These are phyloP conservation scores for Hyaloperonospora arabidopsidis DNA, from an alignment of 352 stramenopile genomes.

Conservation along the genomic window DNA sequence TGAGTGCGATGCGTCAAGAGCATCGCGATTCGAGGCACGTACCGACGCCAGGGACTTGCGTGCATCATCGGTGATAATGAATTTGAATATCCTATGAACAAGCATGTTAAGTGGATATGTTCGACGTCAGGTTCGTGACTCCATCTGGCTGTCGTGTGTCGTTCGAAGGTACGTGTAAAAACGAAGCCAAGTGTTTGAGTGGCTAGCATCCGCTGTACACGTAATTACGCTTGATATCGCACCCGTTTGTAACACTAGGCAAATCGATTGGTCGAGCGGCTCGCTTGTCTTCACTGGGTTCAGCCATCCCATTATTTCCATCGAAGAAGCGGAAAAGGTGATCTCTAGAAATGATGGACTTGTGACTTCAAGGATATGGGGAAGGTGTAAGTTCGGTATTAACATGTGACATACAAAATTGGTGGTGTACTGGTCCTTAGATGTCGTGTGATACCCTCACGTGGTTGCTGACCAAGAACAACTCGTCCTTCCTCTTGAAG, in stretches of 20 bases:
- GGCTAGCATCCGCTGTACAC: no score
- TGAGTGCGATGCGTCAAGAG: no score
- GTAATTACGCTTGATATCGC: no score
- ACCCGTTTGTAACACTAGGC: background rate
- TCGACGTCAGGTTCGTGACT: no score
- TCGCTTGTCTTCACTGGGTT: constrained; percentile 14
- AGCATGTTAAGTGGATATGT: no score
- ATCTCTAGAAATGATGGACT: background rate
- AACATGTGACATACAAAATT: constrained; percentile 6
- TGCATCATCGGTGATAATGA: no score
- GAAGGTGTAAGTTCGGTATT: background rate
- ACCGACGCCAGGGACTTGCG: no score
- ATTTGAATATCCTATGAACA: no score
- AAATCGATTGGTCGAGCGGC: constrained; percentile 76
- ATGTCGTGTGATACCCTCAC: constrained; percentile 91
- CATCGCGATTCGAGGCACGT: no score
- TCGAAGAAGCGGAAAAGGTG: constrained; percentile 72
- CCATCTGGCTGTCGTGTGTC: no score
- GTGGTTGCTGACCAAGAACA: constrained; percentile 95
- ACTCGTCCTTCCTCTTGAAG: constrained; percentile 95
- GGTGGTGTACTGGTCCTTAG: constrained; percentile 16
- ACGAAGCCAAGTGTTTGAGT: no score
- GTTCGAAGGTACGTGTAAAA: no score
- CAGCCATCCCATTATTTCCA: constrained; percentile 80
- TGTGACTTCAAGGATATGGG: background rate